Evolutionary conservation across 2,329 filamentous ascomycete genomes (phyloP).

Genomic region (Diplodia scrobiculata): DNA sequence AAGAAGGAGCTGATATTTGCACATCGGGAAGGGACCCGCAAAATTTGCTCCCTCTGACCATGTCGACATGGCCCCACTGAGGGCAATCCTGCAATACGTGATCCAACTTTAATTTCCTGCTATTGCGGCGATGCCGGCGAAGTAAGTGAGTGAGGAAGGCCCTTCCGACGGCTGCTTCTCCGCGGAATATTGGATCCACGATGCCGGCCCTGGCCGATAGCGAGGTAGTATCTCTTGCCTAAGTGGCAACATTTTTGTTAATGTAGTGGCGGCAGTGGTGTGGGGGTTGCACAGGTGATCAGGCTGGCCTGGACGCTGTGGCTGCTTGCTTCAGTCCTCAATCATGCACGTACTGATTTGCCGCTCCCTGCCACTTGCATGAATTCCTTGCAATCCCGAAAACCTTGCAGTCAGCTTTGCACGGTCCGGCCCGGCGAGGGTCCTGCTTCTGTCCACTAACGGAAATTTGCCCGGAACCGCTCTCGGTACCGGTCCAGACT

Average conservation of each 20-base stretch:
- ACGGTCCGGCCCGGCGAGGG: conserved; percentile 15
- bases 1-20: conserved; percentile 20
- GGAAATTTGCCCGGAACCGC: not conserved
- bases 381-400: not conserved
- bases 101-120: not conserved
- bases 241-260: conserved; percentile 3
- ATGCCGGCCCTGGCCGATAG: not conserved
- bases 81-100: not conserved
- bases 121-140: not conserved
- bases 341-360: not conserved
- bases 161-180: not conserved
- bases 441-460: not conserved
- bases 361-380: not conserved
- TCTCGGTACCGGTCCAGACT: not conserved
- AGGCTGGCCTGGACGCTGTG: not conserved
- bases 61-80: not conserved
- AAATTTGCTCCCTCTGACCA: not conserved
- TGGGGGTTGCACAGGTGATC: not conserved
- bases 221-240: not conserved
- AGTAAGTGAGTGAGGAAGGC: not conserved
- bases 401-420: not conserved
- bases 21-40: conserved; percentile 2
- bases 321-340: not conserved
- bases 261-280: conserved; percentile 1
- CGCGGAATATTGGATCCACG: not conserved